Evolutionary conservation across 2,329 filamentous ascomycete genomes (phyloP).

Genomic region (Fusarium lateritium): DNA sequence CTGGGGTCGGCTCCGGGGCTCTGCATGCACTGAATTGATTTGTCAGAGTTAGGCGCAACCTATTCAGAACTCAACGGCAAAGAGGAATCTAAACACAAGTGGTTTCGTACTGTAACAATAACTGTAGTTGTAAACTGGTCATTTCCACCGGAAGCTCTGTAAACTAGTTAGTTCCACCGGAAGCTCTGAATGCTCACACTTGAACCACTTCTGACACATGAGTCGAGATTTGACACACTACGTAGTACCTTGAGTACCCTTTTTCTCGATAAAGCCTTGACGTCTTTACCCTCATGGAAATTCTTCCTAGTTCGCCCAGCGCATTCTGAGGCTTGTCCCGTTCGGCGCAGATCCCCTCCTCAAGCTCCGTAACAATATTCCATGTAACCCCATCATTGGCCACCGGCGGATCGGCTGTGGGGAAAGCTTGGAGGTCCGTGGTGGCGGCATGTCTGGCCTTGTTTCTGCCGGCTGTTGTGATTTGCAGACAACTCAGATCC

Average conservation of each 20-base stretch:
- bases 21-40: conserved; percentile 42
- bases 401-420: conserved; percentile 45
- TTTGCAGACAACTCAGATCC: conserved; percentile 43
- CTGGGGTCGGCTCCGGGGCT: conserved; percentile 47
- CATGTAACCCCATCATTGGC: conserved; percentile 39
- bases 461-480: conserved; percentile 42
- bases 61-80: conserved; percentile 10
- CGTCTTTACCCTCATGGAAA: conserved; percentile 8
- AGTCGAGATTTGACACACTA: conserved; percentile 1
- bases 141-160: conserved; percentile 16
- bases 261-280: conserved; percentile 14
- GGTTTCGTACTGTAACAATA: neutral
- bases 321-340: conserved; percentile 31
- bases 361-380: conserved; percentile 9
- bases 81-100: neutral
- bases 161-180: conserved; percentile 8
- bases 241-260: conserved; percentile 1
- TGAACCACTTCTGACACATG: neutral
- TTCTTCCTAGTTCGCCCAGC: conserved; percentile 2
- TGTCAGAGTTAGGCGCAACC: conserved; percentile 31
- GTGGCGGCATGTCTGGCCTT: conserved; percentile 40
- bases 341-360: conserved; percentile 29
- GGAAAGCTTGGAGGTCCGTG: conserved; percentile 41
- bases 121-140: neutral
- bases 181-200: neutral